Evolutionary conservation across 2,329 filamentous ascomycete species (phyloP).

Genomic region (Zymoseptoria brevis): DNA sequence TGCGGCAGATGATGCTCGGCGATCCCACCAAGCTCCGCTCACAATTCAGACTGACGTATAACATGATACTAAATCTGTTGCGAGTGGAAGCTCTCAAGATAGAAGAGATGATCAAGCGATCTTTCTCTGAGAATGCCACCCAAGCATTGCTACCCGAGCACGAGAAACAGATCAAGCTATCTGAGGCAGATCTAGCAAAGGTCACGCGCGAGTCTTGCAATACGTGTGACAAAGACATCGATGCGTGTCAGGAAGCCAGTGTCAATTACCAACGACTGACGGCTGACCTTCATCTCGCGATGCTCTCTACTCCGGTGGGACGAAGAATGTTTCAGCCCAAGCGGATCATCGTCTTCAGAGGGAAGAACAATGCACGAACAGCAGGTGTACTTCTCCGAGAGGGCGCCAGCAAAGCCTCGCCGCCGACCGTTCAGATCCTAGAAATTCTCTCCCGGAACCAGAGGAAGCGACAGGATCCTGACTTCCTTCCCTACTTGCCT

Average conservation of each 20-base stretch:
- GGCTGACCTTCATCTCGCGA: slow-evolving; percentile 65
- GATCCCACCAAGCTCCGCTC: slow-evolving; percentile 91
- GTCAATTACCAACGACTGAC: slow-evolving; percentile 77
- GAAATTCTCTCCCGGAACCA: slow-evolving; percentile 61
- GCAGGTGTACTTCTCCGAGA: slow-evolving; percentile 73
- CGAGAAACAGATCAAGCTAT: slow-evolving; percentile 86
- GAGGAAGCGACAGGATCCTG: slow-evolving; percentile 66
- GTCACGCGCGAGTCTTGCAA: slow-evolving; percentile 78
- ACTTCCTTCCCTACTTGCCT: slow-evolving; percentile 75
- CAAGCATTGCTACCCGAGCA: slow-evolving; percentile 91
- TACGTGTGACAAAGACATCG: slow-evolving; percentile 72
- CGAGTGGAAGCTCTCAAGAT: slow-evolving; percentile 96
- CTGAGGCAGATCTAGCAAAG: slow-evolving; percentile 84
- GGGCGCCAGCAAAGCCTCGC: slow-evolving; percentile 57
- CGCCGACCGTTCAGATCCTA: slow-evolving; percentile 67
- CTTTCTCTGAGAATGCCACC: slow-evolving; percentile 96
- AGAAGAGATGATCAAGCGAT: slow-evolving; percentile 99
- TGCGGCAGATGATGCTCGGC: slow-evolving; percentile 91
- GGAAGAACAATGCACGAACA: slow-evolving; percentile 68
- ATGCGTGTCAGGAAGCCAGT: slow-evolving; percentile 70
- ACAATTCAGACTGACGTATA: slow-evolving; percentile 95
- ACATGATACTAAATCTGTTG: slow-evolving; percentile 95
- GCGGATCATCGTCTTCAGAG: slow-evolving; percentile 73
- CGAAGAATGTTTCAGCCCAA: slow-evolving; percentile 69
- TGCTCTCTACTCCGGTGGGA: slow-evolving; percentile 74